phyloP scores from a whole-genome alignment of 306 rosid genomes.

The Sphenostylis stenocarpa region DNA sequence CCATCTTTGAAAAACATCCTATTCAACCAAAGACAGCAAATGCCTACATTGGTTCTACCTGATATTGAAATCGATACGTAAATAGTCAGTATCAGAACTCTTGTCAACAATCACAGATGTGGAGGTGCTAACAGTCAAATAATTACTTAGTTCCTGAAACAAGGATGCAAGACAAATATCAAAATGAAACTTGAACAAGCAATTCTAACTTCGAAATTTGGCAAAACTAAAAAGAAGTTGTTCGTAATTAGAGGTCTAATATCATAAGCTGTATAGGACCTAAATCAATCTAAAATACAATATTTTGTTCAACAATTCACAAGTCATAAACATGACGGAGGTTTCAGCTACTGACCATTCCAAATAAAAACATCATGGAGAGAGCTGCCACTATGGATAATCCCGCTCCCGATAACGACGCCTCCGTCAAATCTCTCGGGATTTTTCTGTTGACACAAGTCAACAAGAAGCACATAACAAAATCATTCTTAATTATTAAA shows the following conservation, averaged over 20 bases:
- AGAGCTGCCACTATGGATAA: slow-evolving; percentile 87
- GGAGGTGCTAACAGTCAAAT: slow-evolving; percentile 80
- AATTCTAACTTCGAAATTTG: slow-evolving; percentile 3
- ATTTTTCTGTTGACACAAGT: slow-evolving; percentile 69
- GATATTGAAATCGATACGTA: slow-evolving; percentile 83
- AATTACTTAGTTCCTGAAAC: slow-evolving; percentile 84
- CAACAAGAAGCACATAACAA: slow-evolving; percentile 16
- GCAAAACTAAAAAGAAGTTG: slow-evolving; percentile 20
- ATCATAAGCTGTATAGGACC: not conserved
- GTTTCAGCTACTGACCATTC: slow-evolving; percentile 67
- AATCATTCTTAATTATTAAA: not conserved
- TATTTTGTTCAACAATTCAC: not conserved
- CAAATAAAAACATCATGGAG: slow-evolving; percentile 83
- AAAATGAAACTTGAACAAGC: slow-evolving; percentile 15
- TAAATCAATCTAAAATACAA: slow-evolving; percentile 7
- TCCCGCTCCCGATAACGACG: slow-evolving; percentile 94
- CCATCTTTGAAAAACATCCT: slow-evolving; percentile 6
- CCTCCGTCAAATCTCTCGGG: slow-evolving; percentile 98
- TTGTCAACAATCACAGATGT: slow-evolving; percentile 86
- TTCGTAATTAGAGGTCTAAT: not conserved
- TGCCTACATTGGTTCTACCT: slow-evolving; percentile 53
- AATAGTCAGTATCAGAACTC: slow-evolving; percentile 86
- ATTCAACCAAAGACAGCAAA: slow-evolving; percentile 18
- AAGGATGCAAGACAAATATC: slow-evolving; percentile 4
- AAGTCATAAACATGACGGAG: slow-evolving; percentile 5